Base-by-base conservation (phyloP, 2,329 filamentous ascomycete species). In the Diaporthe sp. region DNA sequence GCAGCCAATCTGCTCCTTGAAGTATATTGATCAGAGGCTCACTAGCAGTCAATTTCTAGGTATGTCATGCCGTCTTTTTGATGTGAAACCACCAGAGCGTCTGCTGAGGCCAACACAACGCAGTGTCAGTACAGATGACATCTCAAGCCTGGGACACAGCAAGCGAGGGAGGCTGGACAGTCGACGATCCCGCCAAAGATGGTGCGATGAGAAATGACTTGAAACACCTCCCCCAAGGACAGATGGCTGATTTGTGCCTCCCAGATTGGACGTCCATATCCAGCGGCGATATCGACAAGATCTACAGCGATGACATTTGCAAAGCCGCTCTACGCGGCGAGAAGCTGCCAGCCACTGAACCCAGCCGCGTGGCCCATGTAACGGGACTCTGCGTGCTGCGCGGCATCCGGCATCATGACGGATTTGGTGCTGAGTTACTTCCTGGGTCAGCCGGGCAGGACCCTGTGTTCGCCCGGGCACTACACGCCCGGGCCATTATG, bases 231-330 rank as follows among this genome's bases (percentile, higher is more conserved):
- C 4, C 37, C 37, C 37, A 12, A n/a, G n/a, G n/a, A 13, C 34
- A 13, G 37, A 44, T 7, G n/a, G 37, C 58, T 61, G 34, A 61
- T 25, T 42, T 28, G 6, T 55, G 37, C 58, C n/a, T 44, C 13
- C n/a, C 37, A 62, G 58, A 62, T 28, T 28, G 39, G 15, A 28
- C 6, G 8, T 55, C 51, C 51, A 28, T 31, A 13, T 31, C 19
- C 13, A 55, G 25, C 51, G 25, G 17, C 25, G 15, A 44, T 44
- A 13, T 17, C 8, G 22, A 39, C 31, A 39, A 39, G 19, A 60
- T 60, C 57, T 60, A 60, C 19, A 28, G 34, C 37, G 15, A 62
- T n/a, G 58, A 62, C 4, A 62, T 62, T 7, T 46, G 60, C 60
- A 42, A 44, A 62, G 60, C 37, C 60, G 25, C 22, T 31, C 39